Evolutionary conservation across 495 filamentous ascomycete genomes (phyloP), one percentile per base, ranked within the genome.

Genomic region (Alectoria sarmentosa): DNA sequence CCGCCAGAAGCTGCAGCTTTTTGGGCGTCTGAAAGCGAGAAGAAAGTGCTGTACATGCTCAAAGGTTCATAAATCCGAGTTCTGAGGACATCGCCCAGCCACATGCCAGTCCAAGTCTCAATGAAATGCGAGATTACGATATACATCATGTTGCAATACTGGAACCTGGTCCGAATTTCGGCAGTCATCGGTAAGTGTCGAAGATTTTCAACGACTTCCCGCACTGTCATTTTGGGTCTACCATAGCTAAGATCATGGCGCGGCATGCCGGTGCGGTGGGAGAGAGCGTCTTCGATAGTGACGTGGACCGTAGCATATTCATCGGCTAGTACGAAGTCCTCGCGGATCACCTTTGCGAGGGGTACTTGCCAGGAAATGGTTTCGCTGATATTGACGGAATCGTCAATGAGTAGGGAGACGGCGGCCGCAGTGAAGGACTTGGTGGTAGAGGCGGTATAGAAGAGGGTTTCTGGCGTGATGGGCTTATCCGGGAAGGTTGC

Each of bases 81-180:
- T 5, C 69, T 67, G 64, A 85, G 65, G 38, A 77, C 67, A 26
- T 77, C 69, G 8, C 79, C 79, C 23, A 86, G 71, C 73, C 72
- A 73, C 49, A 64, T 32, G 2, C 77, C 77, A 4, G 76, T 79
- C 23, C 80, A 37, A 13, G 67, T 73, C 71, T 83, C 73, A 26
- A 84, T 64, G 19, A 72, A 69, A 66, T 83, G 76, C 44, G 76
- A 67, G 4, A 76, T 73, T 3, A 73, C 73, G 61, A 77, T 74
- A 64, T 71, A 86, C 79, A 83, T 82, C 57, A 78, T 65, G 56
- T 85, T 85, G 71, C 76, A 80, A 64, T 85, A 86, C 52, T 78
- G 76, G 54, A 68, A 84, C 28, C 19, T 68, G 4, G 70, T 75
- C 3, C 83, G 71, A 5, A 76, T 74, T 58, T 75, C 73, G 21